phyloP scores from a whole-genome alignment of 1,284 basidiomycete genomes.

The Fomes fomentarius region DNA sequence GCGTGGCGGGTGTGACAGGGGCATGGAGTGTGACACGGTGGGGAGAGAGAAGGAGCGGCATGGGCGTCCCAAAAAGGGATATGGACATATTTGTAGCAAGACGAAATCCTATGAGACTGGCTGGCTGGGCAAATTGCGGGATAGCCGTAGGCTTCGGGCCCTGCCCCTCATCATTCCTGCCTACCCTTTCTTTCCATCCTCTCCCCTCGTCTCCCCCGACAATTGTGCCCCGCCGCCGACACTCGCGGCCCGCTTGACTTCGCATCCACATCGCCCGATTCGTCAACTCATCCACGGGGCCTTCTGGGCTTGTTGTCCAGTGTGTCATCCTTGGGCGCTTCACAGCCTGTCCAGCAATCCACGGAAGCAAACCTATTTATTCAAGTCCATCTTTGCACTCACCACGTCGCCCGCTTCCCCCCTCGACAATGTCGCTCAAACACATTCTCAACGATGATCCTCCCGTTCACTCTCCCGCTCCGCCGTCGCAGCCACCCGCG shows the following conservation, averaged over 20 bases:
- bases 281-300: constrained; percentile 15
- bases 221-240: constrained; percentile 9
- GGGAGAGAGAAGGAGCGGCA: constrained; percentile 33
- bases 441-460: constrained; percentile 75
- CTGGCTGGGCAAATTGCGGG: constrained; percentile 37
- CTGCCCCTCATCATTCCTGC: constrained; percentile 32
- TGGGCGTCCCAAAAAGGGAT: constrained; percentile 33
- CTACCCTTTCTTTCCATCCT: constrained; percentile 21
- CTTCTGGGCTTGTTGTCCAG: constrained; percentile 19
- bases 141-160: constrained; percentile 34
- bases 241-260: neutral
- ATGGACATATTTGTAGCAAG: constrained; percentile 38
- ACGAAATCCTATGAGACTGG: constrained; percentile 38
- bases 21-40: constrained; percentile 22
- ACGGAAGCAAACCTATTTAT: constrained; percentile 27
- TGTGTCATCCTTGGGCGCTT: constrained; percentile 27
- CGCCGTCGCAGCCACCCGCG: constrained; percentile 19
- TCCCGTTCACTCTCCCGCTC: constrained; percentile 27
- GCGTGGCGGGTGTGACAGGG: constrained; percentile 27
- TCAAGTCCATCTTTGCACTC: constrained; percentile 22
- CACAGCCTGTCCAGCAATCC: constrained; percentile 25
- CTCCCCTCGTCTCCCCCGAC: constrained; percentile 13
- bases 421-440: constrained; percentile 64
- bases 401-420: constrained; percentile 21
- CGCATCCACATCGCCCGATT: constrained; percentile 16